These are phyloP conservation scores for Monilinia vaccinii-corymbosi DNA, from an alignment of 2,329 filamentous ascomycete species.

Conservation along the genomic window DNA sequence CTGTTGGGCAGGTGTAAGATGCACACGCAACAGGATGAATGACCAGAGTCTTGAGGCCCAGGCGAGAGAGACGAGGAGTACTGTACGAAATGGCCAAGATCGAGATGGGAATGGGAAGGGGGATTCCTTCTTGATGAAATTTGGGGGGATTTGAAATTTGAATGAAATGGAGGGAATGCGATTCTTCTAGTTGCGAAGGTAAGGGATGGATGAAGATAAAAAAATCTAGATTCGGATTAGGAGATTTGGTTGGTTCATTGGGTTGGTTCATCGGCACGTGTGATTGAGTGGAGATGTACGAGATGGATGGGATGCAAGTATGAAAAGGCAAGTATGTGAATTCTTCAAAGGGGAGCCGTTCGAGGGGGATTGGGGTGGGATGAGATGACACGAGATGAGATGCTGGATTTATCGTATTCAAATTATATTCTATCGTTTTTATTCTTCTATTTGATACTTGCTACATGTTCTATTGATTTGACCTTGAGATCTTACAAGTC, in stretches of 20 bases:
- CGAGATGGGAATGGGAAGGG: background rate
- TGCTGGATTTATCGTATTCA: too few relatives aligned
- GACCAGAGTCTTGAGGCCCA: too few relatives aligned
- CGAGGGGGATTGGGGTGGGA: background rate
- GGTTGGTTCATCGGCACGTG: slow-evolving; percentile 2
- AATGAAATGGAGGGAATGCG: too few relatives aligned
- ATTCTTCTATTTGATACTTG: too few relatives aligned
- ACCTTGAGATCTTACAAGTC: too few relatives aligned
- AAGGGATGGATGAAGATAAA: slow-evolving; percentile 2
- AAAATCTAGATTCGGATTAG: background rate
- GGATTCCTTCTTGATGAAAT: too few relatives aligned
- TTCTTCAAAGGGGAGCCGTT: background rate
- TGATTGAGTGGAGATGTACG: background rate
- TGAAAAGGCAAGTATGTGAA: background rate
- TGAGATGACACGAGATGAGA: background rate
- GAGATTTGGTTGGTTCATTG: slow-evolving; percentile 9
- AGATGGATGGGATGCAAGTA: background rate
- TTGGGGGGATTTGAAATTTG: background rate
- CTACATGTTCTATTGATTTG: too few relatives aligned
- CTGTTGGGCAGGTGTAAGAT: too few relatives aligned
- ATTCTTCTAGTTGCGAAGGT: slow-evolving; percentile 9
- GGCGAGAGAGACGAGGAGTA: too few relatives aligned
- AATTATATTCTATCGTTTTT: too few relatives aligned
- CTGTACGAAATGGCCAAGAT: background rate
- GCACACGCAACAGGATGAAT: background rate